Evolutionary conservation across 2,329 filamentous ascomycete species (phyloP), one percentile per base, ranked within the genome.

Genomic region (Metarhizium rileyi): DNA sequence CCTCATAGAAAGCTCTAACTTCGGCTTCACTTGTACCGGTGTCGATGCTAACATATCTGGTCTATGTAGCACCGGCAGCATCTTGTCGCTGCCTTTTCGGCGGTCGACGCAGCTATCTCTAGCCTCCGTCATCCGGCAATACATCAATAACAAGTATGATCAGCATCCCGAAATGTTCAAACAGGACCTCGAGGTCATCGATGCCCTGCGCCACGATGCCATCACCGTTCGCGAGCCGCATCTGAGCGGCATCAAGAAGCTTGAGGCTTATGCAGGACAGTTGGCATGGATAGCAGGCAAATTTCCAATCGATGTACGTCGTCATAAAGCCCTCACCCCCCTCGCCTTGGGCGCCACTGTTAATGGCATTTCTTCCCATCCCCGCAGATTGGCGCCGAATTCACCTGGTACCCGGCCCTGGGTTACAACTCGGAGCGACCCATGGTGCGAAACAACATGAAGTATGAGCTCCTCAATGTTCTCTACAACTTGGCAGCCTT

Each of bases 121-220:
- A 53, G 86, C 87, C 49, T 76, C 81, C 53, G 86, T 90, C 46
- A 90, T 98, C 65, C 89, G 87, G 56, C 84, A 93, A 65, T 97
- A 98, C 72, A 97, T 98, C 62, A 95, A 90, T 53, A 85, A 82
- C 67, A 96, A 97, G 76, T 97, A 97, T 84, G 91, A 97, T 68
- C 93, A 98, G 66, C 91, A 95, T 64, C 91, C 93, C 30, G 90
- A 96, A 67, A 95, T 95, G 85, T 98, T 98, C 69, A 81, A 82
- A 55, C 79, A 87, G 55, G 93, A 98, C 70, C 81, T 82, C 51
- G 83, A 90, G 62, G 79, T 86, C 56, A 90, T 98, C 61, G 90
- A 97, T 63, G 75, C 80, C 45, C 72, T 97, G 51, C 84, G 93
- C 5, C 79, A 80, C 54, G 87, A 94, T 64, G 93, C 93, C n/a